Conservation (phyloP, 805 yeast species). For the Suhomyces vadensis region DNA sequence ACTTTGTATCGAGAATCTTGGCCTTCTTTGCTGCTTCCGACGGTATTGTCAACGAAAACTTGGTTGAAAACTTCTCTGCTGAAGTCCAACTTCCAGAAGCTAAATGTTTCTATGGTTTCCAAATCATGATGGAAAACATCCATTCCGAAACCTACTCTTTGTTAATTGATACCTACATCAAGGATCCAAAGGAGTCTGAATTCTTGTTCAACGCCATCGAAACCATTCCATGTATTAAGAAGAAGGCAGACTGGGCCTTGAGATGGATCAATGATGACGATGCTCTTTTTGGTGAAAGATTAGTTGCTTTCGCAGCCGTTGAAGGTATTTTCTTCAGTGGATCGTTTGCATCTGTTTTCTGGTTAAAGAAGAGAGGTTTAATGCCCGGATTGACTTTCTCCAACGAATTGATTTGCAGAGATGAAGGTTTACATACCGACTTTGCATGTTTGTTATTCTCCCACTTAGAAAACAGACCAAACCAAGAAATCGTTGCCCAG, state of each 20-base stretch:
- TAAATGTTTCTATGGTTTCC: conserved; percentile 98
- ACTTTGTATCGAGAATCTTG: conserved; percentile 85
- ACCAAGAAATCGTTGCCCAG: conserved; percentile 70
- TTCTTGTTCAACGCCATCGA: conserved; percentile 93
- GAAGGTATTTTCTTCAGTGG: conserved; percentile 99
- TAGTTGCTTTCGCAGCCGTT: conserved; percentile 97
- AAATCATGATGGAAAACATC: conserved; percentile 99
- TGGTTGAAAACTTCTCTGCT: conserved; percentile 95
- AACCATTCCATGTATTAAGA: conserved; percentile 92
- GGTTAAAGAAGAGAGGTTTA: conserved; percentile 98
- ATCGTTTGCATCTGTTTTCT: conserved; percentile 96
- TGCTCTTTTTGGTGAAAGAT: conserved; percentile 91
- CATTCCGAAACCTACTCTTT: conserved; percentile 97
- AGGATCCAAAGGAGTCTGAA: conserved; percentile 91
- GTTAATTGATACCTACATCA: conserved; percentile 90
- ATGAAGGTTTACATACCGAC: conserved; percentile 98
- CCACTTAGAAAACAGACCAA: conserved; percentile 89
- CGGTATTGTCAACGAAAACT: conserved; percentile 96
- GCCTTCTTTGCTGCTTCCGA: conserved; percentile 99
- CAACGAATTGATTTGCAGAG: conserved; percentile 95
- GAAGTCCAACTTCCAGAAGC: conserved; percentile 98
- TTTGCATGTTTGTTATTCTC: conserved; percentile 95
- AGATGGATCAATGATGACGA: conserved; percentile 92
- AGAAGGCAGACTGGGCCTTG: conserved; percentile 98
- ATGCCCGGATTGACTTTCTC: conserved; percentile 99